phyloP scores from a whole-genome alignment of 345 rosid species.

The Rhodomyrtus tomentosa region DNA sequence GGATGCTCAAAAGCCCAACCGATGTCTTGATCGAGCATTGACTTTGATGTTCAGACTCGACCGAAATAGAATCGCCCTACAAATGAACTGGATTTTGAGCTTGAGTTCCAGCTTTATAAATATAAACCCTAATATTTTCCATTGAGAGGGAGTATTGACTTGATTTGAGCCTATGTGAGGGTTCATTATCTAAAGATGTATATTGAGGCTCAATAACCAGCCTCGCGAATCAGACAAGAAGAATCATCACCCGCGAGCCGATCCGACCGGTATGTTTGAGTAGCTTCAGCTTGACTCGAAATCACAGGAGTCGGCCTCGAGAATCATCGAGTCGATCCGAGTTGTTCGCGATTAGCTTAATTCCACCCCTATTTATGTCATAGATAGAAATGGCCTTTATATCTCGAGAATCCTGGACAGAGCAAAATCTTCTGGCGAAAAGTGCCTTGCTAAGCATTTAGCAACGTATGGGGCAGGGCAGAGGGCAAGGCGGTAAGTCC shows the following conservation, averaged over 20 bases:
- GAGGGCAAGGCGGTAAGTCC: background rate
- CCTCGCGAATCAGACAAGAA: background rate
- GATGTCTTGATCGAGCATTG: background rate
- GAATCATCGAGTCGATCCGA: background rate
- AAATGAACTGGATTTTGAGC: background rate
- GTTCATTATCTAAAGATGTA: no score
- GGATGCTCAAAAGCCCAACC: background rate
- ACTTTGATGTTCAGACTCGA: accelerated
- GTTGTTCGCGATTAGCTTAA: background rate
- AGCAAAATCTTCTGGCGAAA: background rate
- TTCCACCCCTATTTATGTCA: background rate
- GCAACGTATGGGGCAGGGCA: background rate
- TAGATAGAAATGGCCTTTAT: background rate
- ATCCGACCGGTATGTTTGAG: background rate
- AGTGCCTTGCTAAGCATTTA: background rate
- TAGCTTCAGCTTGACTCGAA: background rate
- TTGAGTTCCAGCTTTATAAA: background rate
- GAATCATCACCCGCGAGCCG: no score
- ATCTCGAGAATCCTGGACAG: background rate
- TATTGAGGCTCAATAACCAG: background rate
- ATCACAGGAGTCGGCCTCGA: background rate
- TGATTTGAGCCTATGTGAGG: no score
- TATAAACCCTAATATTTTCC: background rate
- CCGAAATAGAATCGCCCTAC: accelerated
- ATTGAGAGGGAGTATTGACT: background rate